Conservation (phyloP, 1,284 basidiomycete species). For the Ustilago tritici region DNA sequence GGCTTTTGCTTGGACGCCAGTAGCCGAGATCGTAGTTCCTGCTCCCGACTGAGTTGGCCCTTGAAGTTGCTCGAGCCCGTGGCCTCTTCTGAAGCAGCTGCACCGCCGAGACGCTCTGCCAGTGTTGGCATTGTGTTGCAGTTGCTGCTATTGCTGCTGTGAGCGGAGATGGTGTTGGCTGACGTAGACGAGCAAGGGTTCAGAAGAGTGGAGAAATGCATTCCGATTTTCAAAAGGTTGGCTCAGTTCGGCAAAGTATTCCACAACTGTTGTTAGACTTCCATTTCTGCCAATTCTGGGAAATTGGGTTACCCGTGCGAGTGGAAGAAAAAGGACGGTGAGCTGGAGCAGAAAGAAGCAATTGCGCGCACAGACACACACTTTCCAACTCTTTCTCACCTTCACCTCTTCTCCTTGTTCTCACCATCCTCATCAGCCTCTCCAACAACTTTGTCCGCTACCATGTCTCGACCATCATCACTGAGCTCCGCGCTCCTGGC, state of each 20-base stretch:
- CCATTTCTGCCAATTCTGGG: not conserved
- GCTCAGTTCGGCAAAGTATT: constrained; percentile 19
- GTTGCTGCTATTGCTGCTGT: constrained; percentile 6
- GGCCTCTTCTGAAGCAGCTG: not conserved
- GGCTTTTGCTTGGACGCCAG: constrained; percentile 32
- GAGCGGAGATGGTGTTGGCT: constrained; percentile 4
- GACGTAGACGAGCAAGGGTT: not conserved
- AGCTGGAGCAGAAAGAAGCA: constrained; percentile 24
- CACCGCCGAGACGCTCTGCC: constrained; percentile 27
- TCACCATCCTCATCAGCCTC: constrained; percentile 4
- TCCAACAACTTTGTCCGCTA: not conserved
- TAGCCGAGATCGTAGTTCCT: constrained; percentile 34
- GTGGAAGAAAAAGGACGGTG: constrained; percentile 34
- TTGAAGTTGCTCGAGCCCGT: constrained; percentile 4
- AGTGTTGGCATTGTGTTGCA: constrained; percentile 30
- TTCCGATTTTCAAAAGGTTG: constrained; percentile 6
- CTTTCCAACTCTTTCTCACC: not conserved
- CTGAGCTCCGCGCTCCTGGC: constrained; percentile 3
- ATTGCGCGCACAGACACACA: constrained; percentile 36
- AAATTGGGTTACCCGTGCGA: constrained; percentile 25
- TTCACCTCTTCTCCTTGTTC: not conserved
- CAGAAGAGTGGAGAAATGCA: constrained; percentile 14
- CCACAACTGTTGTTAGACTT: not conserved
- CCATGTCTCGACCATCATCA: constrained; percentile 2
- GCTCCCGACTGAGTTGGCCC: constrained; percentile 22